Percentiles rank a stretch among this genome's conserved stretches.
These are phyloP conservation scores for Tetradesmus obliquus DNA, from an alignment of 139 green algal genomes.

Conservation along the genomic window DNA sequence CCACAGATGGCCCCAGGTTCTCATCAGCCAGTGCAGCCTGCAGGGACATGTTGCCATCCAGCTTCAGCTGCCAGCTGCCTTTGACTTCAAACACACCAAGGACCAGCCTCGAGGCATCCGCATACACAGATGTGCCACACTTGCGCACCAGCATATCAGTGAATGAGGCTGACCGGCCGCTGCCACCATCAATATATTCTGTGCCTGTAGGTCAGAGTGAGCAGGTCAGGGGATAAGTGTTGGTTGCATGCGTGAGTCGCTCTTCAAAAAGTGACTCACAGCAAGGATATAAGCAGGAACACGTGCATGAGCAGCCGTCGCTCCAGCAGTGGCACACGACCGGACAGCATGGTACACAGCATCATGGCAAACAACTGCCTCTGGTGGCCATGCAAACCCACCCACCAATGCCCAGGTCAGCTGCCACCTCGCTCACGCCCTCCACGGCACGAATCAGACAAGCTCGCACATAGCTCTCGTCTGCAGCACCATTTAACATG, in stretches of 20 bases:
- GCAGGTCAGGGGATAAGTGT: neutral
- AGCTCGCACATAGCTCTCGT: constrained; percentile 7
- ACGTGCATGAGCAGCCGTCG: neutral
- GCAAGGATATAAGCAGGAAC: neutral
- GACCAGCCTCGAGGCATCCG: neutral
- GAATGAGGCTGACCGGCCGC: neutral
- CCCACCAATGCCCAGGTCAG: neutral
- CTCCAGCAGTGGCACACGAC: neutral
- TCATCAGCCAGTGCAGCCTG: neutral
- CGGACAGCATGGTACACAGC: neutral
- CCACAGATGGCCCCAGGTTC: neutral
- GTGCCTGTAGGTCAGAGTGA: neutral
- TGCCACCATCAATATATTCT: constrained; percentile 21
- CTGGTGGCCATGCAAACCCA: neutral
- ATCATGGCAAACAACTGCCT: neutral
- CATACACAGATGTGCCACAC: neutral
- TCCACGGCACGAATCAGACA: neutral
- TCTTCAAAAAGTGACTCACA: no score
- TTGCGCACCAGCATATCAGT: constrained; percentile 15
- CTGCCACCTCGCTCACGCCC: constrained; percentile 8
- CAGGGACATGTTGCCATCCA: neutral
- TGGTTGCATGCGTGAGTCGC: neutral
- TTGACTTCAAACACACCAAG: constrained; percentile 11
- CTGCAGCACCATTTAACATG: neutral
- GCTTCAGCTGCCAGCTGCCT: neutral